Evolutionary conservation across 2,329 filamentous ascomycete species (phyloP).

Genomic region (Geosmithia putterillii): DNA sequence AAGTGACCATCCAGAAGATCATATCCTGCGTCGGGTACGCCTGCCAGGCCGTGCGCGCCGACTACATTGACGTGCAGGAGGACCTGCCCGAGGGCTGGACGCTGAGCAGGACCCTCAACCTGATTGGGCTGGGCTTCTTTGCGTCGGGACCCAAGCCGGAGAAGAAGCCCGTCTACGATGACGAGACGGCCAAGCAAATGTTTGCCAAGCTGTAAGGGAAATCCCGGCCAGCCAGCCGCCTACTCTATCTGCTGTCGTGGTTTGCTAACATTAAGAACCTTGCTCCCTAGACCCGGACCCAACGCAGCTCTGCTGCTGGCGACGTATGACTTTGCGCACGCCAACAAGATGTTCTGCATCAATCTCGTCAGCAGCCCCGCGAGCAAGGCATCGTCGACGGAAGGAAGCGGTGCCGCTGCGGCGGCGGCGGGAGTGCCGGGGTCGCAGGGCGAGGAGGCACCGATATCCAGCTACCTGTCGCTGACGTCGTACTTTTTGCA

Average conservation of each 20-base stretch:
- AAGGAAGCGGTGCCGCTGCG: no score
- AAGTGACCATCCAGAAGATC: conserved; percentile 72
- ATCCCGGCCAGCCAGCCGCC: neutral
- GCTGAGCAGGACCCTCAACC: conserved; percentile 64
- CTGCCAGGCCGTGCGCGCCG: conserved; percentile 54
- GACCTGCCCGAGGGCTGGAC: conserved; percentile 87
- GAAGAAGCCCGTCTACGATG: conserved; percentile 47
- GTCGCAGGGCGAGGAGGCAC: conserved; percentile 46
- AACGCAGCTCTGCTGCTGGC: conserved; percentile 72
- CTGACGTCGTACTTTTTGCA: conserved; percentile 87
- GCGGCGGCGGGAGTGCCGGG: no score
- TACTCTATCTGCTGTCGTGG: no score
- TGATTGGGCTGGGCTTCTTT: conserved; percentile 73
- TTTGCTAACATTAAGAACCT: no score
- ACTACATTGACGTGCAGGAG: conserved; percentile 78
- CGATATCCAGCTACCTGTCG: conserved; percentile 74
- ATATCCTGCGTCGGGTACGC: conserved; percentile 63
- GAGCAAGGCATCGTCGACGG: conserved; percentile 32
- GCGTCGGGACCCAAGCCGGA: conserved; percentile 54
- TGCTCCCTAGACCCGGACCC: conserved; percentile 51
- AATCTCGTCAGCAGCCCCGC: conserved; percentile 58
- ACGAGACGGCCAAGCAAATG: conserved; percentile 70
- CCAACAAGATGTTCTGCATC: conserved; percentile 91
- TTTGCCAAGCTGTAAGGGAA: conserved; percentile 63
- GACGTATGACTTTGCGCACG: conserved; percentile 85